A percentile compares a stretch with the other conserved stretches of the same genome.
Conservation (phyloP, 2,329 filamentous ascomycete genomes). For the Calonectria honghensis region DNA sequence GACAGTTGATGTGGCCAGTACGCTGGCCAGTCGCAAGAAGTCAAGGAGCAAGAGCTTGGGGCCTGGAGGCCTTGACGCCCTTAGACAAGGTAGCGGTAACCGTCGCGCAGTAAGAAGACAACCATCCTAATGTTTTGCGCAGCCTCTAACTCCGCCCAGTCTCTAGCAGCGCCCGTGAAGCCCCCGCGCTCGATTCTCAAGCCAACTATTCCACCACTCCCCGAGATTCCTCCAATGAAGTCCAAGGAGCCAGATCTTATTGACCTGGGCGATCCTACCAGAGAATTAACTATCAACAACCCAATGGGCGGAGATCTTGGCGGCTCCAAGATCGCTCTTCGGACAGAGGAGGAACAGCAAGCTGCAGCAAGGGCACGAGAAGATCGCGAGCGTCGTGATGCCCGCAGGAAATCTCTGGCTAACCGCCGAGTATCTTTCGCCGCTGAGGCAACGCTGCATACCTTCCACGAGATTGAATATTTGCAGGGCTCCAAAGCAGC, state of each 20-base stretch:
- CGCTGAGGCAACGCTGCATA: constrained; percentile 96
- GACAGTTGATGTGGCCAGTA: constrained; percentile 78
- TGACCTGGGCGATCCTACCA: constrained; percentile 43
- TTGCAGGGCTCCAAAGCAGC: constrained; percentile 90
- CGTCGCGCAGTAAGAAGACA: constrained; percentile 80
- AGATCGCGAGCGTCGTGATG: constrained; percentile 86
- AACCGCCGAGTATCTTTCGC: constrained; percentile 97
- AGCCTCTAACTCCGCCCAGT: constrained; percentile 63
- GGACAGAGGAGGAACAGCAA: constrained; percentile 82
- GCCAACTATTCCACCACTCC: constrained; percentile 80
- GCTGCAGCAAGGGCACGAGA: constrained; percentile 81
- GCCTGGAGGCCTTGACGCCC: constrained; percentile 89
- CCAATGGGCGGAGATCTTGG: constrained; percentile 52
- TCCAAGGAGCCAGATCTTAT: constrained; percentile 49
- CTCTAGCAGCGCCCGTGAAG: constrained; percentile 71
- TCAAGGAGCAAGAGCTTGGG: constrained; percentile 97
- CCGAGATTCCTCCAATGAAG: constrained; percentile 81
- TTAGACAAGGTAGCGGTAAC: constrained; percentile 85
- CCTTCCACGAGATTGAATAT: constrained; percentile 95
- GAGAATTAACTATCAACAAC: constrained; percentile 39
- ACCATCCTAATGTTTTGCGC: constrained; percentile 28
- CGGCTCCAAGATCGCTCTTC: constrained; percentile 77
- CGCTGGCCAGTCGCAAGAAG: constrained; percentile 76
- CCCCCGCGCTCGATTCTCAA: constrained; percentile 85
- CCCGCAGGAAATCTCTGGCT: constrained; percentile 92